phyloP scores from a whole-genome alignment of 331 rosid genomes.

The Spiraea crenata region DNA sequence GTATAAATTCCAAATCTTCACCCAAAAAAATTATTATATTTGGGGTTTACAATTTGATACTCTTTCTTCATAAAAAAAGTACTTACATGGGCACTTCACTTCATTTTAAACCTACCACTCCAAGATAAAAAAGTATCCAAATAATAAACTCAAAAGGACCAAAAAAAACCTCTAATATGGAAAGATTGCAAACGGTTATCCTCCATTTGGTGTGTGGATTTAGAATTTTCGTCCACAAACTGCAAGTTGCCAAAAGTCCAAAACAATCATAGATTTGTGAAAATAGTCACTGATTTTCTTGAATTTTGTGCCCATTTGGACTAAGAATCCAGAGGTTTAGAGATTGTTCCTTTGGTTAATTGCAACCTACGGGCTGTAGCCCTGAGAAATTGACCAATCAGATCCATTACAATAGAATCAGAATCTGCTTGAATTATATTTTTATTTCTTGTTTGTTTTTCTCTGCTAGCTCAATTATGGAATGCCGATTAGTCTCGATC shows the following conservation, averaged over 20 bases:
- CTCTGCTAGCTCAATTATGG: constrained; percentile 8
- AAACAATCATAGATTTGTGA: too few relatives aligned
- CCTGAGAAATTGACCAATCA: constrained; percentile 5
- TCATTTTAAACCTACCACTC: too few relatives aligned
- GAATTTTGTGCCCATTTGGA: background rate
- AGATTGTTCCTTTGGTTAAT: background rate
- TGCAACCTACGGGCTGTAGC: constrained; percentile 22
- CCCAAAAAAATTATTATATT: too few relatives aligned
- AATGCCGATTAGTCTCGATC: constrained; percentile 38
- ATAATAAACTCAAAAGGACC: too few relatives aligned
- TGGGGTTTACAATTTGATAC: too few relatives aligned
- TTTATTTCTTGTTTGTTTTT: constrained; percentile 5
- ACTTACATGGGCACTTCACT: too few relatives aligned
- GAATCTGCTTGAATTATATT: constrained; percentile 15
- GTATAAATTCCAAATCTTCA: background rate
- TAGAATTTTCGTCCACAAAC: background rate
- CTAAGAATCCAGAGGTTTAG: constrained; percentile 22
- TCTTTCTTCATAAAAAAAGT: too few relatives aligned
- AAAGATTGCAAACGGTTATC: constrained; percentile 16
- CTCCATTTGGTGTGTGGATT: constrained; percentile 22
- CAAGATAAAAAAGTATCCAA: too few relatives aligned
- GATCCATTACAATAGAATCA: constrained; percentile 12
- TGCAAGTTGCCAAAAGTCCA: constrained; percentile 15
- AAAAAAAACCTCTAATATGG: too few relatives aligned
- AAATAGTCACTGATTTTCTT: background rate